Evolutionary conservation across 2,329 filamentous ascomycete species (phyloP), one percentile per base, ranked within the genome.

Genomic region (Exophiala xenobiotica): DNA sequence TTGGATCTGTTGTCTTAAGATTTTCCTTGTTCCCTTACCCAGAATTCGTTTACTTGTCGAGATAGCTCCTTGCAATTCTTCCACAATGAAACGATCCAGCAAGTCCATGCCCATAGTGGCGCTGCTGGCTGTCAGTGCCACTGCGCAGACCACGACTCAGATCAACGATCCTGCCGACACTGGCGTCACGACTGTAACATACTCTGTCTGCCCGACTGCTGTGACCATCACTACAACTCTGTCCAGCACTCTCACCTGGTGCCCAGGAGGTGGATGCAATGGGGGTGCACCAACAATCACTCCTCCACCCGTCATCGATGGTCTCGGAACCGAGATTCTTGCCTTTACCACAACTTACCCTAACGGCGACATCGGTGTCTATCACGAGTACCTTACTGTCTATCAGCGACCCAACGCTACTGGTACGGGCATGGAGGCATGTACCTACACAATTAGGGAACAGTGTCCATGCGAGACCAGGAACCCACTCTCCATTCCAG

Each of bases 361-460:
- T 4, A 53, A 62, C 19, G 60, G 60, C 12, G 51, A 57, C 26
- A 47, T 54, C n/a, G 48, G 49, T n/a, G 51, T 57, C 33, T 47
- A 53, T 29, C 48, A 54, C 18, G 60, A 58, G 19, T 66, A 65
- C 42, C 57, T 57, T 9, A 67, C 65, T 14, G 45, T 60, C 12
- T 66, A 60, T 48, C 33, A 46, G 12, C 52, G 58, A 4, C 40
- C 63, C 22, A 66, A 65, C 50, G 39, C 58, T 6, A 59, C 51
- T 14, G 63, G 60, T 27, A 51, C 35, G 12, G 47, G 55, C 20
- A 53, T 64, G 12, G 51, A 53, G 35, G 52, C 51, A 23, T 62
- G 57, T 18, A 64, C 61, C 16, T 68, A 65, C 55, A 69, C 66
- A 16, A 59, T 68, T 53, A 68, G 65, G 11, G 65, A 67, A 38